phyloP scores from a whole-genome alignment of 257 asterid genomes.

The Solanum chilense region DNA sequence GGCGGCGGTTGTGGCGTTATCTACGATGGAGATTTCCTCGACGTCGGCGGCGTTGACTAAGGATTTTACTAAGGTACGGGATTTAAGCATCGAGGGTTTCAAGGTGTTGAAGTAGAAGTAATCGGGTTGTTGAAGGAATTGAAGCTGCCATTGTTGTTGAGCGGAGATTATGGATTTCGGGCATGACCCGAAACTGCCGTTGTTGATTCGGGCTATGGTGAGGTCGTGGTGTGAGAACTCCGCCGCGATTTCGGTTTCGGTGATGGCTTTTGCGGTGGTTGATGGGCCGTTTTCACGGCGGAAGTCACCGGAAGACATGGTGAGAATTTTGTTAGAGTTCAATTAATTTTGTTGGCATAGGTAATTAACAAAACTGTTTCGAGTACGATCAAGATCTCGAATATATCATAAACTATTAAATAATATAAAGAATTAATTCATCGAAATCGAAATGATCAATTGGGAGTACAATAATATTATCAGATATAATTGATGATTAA shows the following conservation, averaged over 20 bases:
- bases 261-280: conserved; percentile 1
- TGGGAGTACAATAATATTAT: not conserved
- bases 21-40: conserved; percentile 74
- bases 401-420: not conserved
- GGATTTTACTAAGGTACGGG: conserved; percentile 42
- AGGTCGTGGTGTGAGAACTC: conserved; percentile 85
- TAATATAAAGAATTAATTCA: not conserved
- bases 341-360: not conserved
- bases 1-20: conserved; percentile 89
- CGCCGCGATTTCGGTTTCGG: conserved; percentile 29
- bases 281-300: not conserved
- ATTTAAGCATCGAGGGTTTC: conserved; percentile 40
- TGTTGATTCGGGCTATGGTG: conserved; percentile 59
- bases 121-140: conserved; percentile 74
- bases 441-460: not conserved
- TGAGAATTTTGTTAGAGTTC: not conserved
- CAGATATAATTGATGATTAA: too few relatives aligned
- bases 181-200: conserved; percentile 91
- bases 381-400: not conserved
- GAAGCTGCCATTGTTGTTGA: conserved; percentile 65
- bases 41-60: conserved; percentile 68
- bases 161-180: conserved; percentile 66
- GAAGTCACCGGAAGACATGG: conserved; percentile 11
- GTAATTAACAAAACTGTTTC: not conserved
- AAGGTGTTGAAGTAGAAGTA: conserved; percentile 52